Conservation (phyloP, 352 stramenopile species). For the Phytophthora macrochlamydospora region DNA sequence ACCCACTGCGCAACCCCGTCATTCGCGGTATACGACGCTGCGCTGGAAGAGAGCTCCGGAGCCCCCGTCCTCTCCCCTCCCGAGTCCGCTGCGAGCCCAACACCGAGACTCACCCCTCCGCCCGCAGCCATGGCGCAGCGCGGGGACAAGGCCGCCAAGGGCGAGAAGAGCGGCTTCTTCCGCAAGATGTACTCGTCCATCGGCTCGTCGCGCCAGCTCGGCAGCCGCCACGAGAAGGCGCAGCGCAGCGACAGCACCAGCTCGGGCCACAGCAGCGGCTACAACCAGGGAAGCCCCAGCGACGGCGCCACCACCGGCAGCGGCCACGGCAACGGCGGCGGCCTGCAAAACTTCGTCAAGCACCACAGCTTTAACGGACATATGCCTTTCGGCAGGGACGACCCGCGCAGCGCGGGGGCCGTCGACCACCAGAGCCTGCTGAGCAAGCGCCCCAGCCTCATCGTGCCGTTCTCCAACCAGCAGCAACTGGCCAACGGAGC, state of each 20-base stretch:
- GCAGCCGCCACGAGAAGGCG: slow-evolving; percentile 36
- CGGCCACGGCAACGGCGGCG: slow-evolving; percentile 28
- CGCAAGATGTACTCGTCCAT: slow-evolving; percentile 70
- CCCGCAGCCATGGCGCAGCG: slow-evolving; percentile 42
- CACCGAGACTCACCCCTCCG: slow-evolving; percentile 12
- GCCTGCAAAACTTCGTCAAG: slow-evolving; percentile 48
- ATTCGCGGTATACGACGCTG: slow-evolving; percentile 1
- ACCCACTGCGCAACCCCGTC: background rate
- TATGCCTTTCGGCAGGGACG: slow-evolving; percentile 61
- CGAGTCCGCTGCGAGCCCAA: background rate
- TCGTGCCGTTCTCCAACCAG: slow-evolving; percentile 64
- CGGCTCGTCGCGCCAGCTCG: slow-evolving; percentile 43
- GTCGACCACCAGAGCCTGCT: slow-evolving; percentile 57
- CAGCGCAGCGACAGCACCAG: slow-evolving; percentile 39
- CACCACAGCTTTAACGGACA: slow-evolving; percentile 80
- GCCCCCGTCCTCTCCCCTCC: slow-evolving; percentile 7
- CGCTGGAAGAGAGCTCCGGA: slow-evolving; percentile 16
- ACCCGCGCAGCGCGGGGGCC: slow-evolving; percentile 10
- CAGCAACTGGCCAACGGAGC: slow-evolving; percentile 23
- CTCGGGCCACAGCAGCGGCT: slow-evolving; percentile 36
- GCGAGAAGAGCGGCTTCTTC: slow-evolving; percentile 66
- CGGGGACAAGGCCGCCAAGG: slow-evolving; percentile 36
- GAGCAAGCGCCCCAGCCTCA: slow-evolving; percentile 76
- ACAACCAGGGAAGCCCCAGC: slow-evolving; percentile 38
- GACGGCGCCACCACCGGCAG: slow-evolving; percentile 39